Evolutionary conservation across 2,329 filamentous ascomycete species (phyloP), one percentile per base, ranked within the genome.

Genomic region (Scedosporium minutisporum): DNA sequence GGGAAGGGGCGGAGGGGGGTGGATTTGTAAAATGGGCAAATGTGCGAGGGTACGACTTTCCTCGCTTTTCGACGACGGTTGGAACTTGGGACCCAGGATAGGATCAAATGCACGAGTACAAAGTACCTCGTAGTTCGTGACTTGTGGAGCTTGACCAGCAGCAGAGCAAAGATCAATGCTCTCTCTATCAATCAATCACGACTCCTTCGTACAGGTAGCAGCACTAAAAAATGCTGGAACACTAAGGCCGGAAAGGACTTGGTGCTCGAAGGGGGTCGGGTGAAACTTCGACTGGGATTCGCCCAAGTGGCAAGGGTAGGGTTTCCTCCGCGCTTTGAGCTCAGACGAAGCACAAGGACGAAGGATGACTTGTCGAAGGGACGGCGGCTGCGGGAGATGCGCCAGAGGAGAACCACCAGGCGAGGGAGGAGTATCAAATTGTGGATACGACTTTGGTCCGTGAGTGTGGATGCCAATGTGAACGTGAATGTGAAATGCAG

Each of bases 401-500:
- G 44, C 44, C n/a, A 48, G 44, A n/a, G 18, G 44, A 48, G 44
- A 48, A 21, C 18, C 18, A 21, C 44, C 44, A n/a, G 18, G 44
- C n/a, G 44, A 48, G 44, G 44, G 18, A 48, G 7, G 18, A 21
- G n/a, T 21, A 48, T 18, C n/a, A 7, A 48, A 21, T 21, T n/a
- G 44, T n/a, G 16, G 44, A 48, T 48, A 48, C n/a, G 18, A 48
- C 16, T 48, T 48, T 48, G n/a, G 44, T 7, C 7, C 25, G 42
- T 10, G 59, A 12, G 25, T 23, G 23, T 61, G 60, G 42, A 33
- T 6, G 27, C 16, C 44, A 48, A 55, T 61, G 60, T 53, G 48
- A 61, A 21, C 53, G 60, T 38, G 29, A 18, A 48, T 23, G 10
- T 9, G 60, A 57, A 25, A 42, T 62, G 60, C 60, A 62, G 60